Percentiles rank a stretch among this genome's conserved stretches.
Evolutionary conservation across 441 rosid genomes (phyloP).

Genomic region (Melastoma candidum): DNA sequence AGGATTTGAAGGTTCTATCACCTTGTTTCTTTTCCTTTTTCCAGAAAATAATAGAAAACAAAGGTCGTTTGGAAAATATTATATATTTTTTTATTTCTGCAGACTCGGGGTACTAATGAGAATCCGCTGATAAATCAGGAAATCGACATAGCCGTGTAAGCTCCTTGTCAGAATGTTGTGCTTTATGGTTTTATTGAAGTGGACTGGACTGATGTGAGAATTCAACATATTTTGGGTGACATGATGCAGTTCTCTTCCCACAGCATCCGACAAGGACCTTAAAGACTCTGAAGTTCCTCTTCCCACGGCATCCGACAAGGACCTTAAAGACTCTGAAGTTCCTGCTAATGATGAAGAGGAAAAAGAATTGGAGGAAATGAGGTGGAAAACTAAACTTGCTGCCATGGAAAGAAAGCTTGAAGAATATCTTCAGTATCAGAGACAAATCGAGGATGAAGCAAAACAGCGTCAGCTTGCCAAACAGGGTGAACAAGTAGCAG

Average conservation of each 20-base stretch:
- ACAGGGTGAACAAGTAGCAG: constrained; percentile 50
- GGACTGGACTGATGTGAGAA: not conserved
- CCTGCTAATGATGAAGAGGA: constrained; percentile 30
- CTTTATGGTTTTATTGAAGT: constrained; percentile 3
- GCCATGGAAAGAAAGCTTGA: constrained; percentile 86
- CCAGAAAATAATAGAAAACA: no score
- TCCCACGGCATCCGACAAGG: constrained; percentile 42
- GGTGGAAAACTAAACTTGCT: constrained; percentile 65
- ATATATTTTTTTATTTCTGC: constrained; percentile 10
- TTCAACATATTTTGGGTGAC: constrained; percentile 3
- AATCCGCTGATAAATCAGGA: constrained; percentile 33
- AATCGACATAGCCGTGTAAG: constrained; percentile 48
- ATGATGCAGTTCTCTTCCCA: constrained; percentile 49
- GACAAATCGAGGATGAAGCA: constrained; percentile 84
- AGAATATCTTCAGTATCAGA: constrained; percentile 78
- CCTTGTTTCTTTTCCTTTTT: constrained; percentile 8
- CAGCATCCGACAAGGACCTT: constrained; percentile 41
- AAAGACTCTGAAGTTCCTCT: constrained; percentile 32
- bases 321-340: constrained; percentile 37
- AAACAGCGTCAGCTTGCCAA: constrained; percentile 78
- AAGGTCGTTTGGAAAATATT: constrained; percentile 8
- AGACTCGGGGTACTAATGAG: constrained; percentile 45
- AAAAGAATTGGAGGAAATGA: constrained; percentile 58
- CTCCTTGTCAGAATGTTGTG: constrained; percentile 11
- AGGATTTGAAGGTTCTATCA: constrained; percentile 61